Evolutionary conservation across 495 filamentous ascomycete genomes (phyloP).

Genomic region (Elasticomyces elasticus): DNA sequence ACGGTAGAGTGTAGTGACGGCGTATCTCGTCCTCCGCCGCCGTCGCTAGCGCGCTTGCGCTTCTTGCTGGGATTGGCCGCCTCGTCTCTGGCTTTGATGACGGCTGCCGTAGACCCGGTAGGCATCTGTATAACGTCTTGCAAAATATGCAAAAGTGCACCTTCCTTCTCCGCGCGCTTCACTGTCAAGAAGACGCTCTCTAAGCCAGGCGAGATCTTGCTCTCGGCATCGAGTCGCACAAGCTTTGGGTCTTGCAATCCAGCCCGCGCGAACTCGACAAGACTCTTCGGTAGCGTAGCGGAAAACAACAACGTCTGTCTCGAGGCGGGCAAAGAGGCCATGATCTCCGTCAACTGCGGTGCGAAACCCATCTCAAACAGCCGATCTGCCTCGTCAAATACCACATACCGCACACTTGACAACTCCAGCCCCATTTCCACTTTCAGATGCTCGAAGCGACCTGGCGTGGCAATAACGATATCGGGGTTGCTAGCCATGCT

Average conservation of each 20-base stretch:
- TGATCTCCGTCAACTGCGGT: conserved; percentile 82
- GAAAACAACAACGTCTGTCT: conserved; percentile 92
- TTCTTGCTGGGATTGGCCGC: conserved; percentile 35
- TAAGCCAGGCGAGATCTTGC: conserved; percentile 88
- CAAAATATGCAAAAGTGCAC: conserved; percentile 76
- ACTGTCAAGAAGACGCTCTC: conserved; percentile 89
- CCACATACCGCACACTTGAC: conserved; percentile 76
- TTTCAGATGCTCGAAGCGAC: conserved; percentile 88
- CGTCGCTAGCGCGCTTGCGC: conserved; percentile 41
- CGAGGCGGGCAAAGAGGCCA: conserved; percentile 71
- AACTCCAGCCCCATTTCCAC: conserved; percentile 90
- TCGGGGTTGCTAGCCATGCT: conserved; percentile 91
- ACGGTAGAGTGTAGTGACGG: conserved; percentile 80
- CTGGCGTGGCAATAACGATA: conserved; percentile 91
- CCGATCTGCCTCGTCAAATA: conserved; percentile 94
- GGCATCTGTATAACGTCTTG: conserved; percentile 91
- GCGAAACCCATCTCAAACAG: conserved; percentile 98
- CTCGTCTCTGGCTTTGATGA: conserved; percentile 30
- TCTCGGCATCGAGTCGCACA: conserved; percentile 82
- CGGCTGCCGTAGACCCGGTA: conserved; percentile 53
- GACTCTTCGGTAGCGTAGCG: conserved; percentile 80
- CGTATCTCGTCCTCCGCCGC: conserved; percentile 40
- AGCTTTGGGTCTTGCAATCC: conserved; percentile 82
- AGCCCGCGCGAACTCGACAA: conserved; percentile 92
- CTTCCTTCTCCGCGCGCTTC: conserved; percentile 87